Conservation (phyloP, 345 rosid genomes). For the Brassica juncea region DNA sequence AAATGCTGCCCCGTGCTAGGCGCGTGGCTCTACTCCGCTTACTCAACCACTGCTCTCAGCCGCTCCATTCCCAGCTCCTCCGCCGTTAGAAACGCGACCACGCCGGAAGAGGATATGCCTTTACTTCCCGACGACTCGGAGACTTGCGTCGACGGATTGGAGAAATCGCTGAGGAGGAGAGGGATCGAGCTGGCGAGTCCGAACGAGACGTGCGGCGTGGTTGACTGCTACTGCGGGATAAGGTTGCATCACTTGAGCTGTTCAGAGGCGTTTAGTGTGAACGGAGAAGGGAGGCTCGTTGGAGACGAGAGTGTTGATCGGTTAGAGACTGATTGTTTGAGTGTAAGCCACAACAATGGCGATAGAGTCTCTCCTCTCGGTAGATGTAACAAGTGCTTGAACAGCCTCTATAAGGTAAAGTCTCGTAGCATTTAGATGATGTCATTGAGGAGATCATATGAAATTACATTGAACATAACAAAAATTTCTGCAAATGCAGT, state of each 20-base stretch:
- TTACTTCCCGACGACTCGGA: constrained; percentile 93
- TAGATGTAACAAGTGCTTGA: constrained; percentile 81
- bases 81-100: constrained; percentile 24
- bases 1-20: constrained; percentile 92
- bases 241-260: constrained; percentile 77
- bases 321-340: constrained; percentile 70
- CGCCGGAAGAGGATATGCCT: constrained; percentile 63
- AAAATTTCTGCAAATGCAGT: background rate
- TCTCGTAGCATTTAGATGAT: background rate
- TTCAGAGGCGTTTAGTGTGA: constrained; percentile 60
- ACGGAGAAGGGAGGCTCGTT: constrained; percentile 56
- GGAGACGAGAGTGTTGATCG: constrained; percentile 64
- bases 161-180: constrained; percentile 60
- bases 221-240: constrained; percentile 88
- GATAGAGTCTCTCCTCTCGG: constrained; percentile 63
- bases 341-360: constrained; percentile 47
- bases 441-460: background rate
- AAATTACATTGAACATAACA: background rate
- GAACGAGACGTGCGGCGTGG: constrained; percentile 83
- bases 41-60: constrained; percentile 71
- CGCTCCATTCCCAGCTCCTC: constrained; percentile 32
- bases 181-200: constrained; percentile 65
- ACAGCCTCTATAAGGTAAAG: constrained; percentile 56
- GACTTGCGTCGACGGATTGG: constrained; percentile 81
- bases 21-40: constrained; percentile 85